These are phyloP conservation scores for Ustilago crameri DNA, from an alignment of 1,284 basidiomycete species.

Conservation along the genomic window DNA sequence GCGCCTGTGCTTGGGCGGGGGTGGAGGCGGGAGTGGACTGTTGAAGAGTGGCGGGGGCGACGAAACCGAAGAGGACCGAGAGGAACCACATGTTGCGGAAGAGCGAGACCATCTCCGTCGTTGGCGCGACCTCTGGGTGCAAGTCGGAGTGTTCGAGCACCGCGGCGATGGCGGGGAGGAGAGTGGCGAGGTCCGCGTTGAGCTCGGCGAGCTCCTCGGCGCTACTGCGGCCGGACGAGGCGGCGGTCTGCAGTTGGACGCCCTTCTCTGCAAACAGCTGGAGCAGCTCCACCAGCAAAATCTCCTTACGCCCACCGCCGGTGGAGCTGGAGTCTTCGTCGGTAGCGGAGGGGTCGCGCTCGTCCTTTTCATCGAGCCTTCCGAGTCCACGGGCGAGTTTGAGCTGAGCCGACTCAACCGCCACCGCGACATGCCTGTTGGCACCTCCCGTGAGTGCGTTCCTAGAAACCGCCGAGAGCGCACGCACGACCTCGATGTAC, in stretches of 20 bases:
- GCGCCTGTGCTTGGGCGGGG: conserved; percentile 78
- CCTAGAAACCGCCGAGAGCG: conserved; percentile 86
- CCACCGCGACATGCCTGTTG: conserved; percentile 63
- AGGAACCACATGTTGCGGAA: conserved; percentile 97
- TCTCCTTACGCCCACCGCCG: conserved; percentile 61
- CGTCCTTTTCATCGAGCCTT: conserved; percentile 41
- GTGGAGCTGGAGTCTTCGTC: conserved; percentile 83
- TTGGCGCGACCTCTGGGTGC: conserved; percentile 74
- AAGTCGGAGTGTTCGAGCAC: conserved; percentile 82
- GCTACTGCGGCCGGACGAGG: conserved; percentile 70
- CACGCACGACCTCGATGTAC: conserved; percentile 85
- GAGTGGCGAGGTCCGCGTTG: conserved; percentile 62
- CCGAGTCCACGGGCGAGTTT: conserved; percentile 54
- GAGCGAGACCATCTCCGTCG: conserved; percentile 77
- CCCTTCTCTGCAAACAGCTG: conserved; percentile 90
- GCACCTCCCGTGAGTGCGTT: conserved; percentile 71
- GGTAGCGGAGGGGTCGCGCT: conserved; percentile 71
- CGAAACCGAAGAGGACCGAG: conserved; percentile 82
- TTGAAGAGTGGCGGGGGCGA: conserved; percentile 47
- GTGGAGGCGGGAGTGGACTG: conserved; percentile 56
- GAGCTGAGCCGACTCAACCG: conserved; percentile 57
- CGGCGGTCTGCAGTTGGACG: conserved; percentile 84
- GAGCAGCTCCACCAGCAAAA: conserved; percentile 85
- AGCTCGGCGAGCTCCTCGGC: conserved; percentile 59
- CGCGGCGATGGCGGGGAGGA: conserved; percentile 89